Percentiles rank a stretch among this genome's conserved stretches.
Conservation (phyloP, 331 rosid genomes). For the Pyracantha coccinea region DNA sequence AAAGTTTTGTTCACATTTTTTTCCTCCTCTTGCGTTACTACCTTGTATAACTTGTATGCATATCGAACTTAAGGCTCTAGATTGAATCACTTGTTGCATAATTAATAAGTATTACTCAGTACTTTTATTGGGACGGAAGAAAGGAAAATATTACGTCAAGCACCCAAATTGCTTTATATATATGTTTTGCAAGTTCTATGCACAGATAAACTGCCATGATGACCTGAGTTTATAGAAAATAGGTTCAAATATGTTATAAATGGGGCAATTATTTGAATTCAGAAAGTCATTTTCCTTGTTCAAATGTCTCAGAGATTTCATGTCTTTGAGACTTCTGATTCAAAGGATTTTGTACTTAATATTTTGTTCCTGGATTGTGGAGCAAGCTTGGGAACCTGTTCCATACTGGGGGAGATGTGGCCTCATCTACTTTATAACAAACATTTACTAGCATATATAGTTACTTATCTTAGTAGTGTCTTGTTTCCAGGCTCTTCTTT, state of each 20-base stretch:
- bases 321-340: neutral
- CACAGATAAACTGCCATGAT: neutral
- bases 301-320: neutral
- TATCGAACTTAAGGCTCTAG: neutral
- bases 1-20: neutral
- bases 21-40: neutral
- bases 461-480: neutral
- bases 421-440: neutral
- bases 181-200: neutral
- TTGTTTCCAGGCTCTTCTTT: neutral
- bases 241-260: neutral
- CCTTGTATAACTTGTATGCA: too few species aligned
- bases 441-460: neutral
- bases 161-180: neutral
- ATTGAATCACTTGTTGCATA: neutral
- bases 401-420: neutral
- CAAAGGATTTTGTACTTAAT: neutral
- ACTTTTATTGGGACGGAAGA: neutral
- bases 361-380: neutral
- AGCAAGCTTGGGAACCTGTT: neutral
- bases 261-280: neutral
- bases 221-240: neutral
- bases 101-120: neutral
- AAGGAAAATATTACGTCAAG: neutral
- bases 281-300: neutral